phyloP scores from a whole-genome alignment of 208 protist species.

The Trypanosoma melophagium region DNA sequence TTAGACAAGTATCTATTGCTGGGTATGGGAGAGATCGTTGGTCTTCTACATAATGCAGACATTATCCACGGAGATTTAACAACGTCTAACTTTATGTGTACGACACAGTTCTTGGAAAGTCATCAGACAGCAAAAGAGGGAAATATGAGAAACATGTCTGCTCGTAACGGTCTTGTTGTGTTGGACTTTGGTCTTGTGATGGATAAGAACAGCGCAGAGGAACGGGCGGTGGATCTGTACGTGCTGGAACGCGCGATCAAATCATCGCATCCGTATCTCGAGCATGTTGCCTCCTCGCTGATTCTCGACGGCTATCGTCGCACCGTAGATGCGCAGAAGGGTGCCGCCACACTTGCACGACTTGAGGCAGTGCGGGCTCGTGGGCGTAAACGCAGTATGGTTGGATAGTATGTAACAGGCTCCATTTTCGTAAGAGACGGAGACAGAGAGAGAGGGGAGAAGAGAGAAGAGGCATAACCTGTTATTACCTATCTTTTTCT shows the following conservation, averaged over 20 bases:
- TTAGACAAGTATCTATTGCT: slow-evolving; percentile 38
- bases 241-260: slow-evolving; percentile 97
- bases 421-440: too few species aligned
- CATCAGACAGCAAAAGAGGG: neutral
- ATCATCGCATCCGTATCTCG: slow-evolving; percentile 91
- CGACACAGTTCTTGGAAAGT: slow-evolving; percentile 5
- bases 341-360: slow-evolving; percentile 44
- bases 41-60: slow-evolving; percentile 86
- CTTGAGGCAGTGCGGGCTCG: slow-evolving; percentile 80
- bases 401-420: slow-evolving; percentile 50
- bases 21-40: slow-evolving; percentile 89
- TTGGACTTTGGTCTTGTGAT: slow-evolving; percentile 98
- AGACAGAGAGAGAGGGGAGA: too few species aligned
- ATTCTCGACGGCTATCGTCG: slow-evolving; percentile 66
- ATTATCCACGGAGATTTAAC: slow-evolving; percentile 98
- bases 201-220: slow-evolving; percentile 87
- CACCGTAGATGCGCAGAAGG: slow-evolving; percentile 48
- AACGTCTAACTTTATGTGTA: slow-evolving; percentile 96
- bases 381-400: slow-evolving; percentile 88
- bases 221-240: slow-evolving; percentile 98
- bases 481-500: slow-evolving; percentile 3
- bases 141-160: neutral
- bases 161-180: slow-evolving; percentile 62
- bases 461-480: too few species aligned
- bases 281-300: slow-evolving; percentile 25